phyloP scores from a whole-genome alignment of 176 grass and related monocot species.

The Pharus latifolius region DNA sequence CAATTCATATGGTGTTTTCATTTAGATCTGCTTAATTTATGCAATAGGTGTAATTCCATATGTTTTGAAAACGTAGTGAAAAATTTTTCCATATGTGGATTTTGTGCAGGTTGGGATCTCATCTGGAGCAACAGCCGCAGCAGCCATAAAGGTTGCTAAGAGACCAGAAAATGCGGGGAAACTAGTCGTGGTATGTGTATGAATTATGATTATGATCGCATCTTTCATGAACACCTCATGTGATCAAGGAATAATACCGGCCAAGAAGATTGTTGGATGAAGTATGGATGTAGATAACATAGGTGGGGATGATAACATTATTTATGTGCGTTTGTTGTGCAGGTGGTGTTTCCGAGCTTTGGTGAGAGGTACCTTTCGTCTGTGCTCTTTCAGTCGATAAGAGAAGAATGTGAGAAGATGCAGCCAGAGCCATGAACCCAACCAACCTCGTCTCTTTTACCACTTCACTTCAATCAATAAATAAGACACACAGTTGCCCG shows the following conservation, averaged over 20 bases:
- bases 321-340: no score
- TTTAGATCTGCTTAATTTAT: no score
- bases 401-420: conserved; percentile 84
- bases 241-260: neutral
- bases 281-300: neutral
- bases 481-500: no score
- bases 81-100: neutral
- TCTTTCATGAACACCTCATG: neutral
- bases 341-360: conserved; percentile 94
- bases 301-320: no score
- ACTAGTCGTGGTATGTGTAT: conserved; percentile 56
- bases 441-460: no score
- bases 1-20: no score
- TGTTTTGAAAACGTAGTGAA: neutral
- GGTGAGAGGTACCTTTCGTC: conserved; percentile 92
- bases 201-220: neutral
- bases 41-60: no score
- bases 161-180: conserved; percentile 92
- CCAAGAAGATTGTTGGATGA: neutral
- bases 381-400: conserved; percentile 73
- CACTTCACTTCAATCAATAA: no score
- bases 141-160: conserved; percentile 72
- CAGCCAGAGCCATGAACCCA: conserved; percentile 63
- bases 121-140: conserved; percentile 72
- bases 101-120: conserved; percentile 87